Conservation (phyloP, 78 protist species). For the Pelomyxa schiedti region DNA sequence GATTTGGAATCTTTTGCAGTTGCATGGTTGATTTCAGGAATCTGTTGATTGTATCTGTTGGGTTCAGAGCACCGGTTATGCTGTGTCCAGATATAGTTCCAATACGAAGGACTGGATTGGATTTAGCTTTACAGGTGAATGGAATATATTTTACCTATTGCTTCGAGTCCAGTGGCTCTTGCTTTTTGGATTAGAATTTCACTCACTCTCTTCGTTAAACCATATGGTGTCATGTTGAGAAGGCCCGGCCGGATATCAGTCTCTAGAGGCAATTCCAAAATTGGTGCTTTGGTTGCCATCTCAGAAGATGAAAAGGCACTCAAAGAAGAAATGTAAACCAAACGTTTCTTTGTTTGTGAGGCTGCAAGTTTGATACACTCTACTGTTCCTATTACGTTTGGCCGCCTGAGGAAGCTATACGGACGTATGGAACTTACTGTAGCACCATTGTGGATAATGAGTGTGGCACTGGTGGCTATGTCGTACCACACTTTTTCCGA, state of each 20-base stretch:
- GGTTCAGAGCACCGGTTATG: neutral
- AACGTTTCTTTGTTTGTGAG: neutral
- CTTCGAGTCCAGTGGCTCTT: no score
- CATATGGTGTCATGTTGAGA: no score
- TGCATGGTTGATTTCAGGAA: neutral
- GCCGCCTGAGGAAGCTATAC: constrained; percentile 22
- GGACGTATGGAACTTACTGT: constrained; percentile 39
- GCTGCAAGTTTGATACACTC: constrained; percentile 19
- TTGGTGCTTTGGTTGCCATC: no score
- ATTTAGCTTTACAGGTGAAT: no score
- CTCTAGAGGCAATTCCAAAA: no score
- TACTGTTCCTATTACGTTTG: constrained; percentile 49
- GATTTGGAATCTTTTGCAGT: neutral
- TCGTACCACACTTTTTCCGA: neutral
- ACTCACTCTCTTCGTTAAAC: no score
- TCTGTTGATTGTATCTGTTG: neutral
- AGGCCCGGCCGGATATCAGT: no score
- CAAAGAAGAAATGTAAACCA: neutral
- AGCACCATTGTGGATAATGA: constrained; percentile 37
- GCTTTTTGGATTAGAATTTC: no score
- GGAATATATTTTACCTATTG: no score
- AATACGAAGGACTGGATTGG: no score
- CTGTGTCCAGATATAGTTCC: neutral
- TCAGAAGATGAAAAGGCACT: neutral
- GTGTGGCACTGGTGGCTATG: constrained; percentile 4